Base-by-base conservation (phyloP, 495 filamentous ascomycete genomes). In the Cenococcum geophilum region DNA sequence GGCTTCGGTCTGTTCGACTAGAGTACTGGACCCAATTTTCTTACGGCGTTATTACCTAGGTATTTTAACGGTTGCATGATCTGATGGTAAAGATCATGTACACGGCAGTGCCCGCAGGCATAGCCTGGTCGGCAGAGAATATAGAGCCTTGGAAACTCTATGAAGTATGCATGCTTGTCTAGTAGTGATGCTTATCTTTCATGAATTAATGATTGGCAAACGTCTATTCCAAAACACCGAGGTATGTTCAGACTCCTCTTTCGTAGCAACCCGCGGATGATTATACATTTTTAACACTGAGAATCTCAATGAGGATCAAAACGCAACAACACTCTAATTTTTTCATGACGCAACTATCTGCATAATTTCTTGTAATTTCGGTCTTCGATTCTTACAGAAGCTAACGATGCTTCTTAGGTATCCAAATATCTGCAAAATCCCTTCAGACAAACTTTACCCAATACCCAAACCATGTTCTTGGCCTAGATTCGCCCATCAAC, bases 1-100 rank as follows among this genome's bases (percentile, higher is more conserved):
- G 71, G 71, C 57, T 72, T 76, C 62, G 87, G 83, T 79, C 79
- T 91, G 65, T 90, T 91, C 80, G 75, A 68, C 79, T 83, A 71
- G 68, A 54, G 18, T 53, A 22, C 20, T 52, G 16, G 37, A 12
- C 14, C 9, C 21, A 2, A 40, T 51, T 22, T 5, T 11, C n/a
- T 25, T n/a, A 59, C 10, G 32, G 43, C 37, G 22, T 60, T 35
- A 25, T 64, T 20, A 49, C 18, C 16, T 14, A 50, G 14, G 27
- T 32, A 3, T 32, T 23, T 12, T 52, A 49, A 47, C 21, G n/a
- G 27, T 18, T 16, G 16, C 37, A 37, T 16, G 20, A 27, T 25
- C 18, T n/a, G 16, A 37, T 20, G 23, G 4, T 18, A 4, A 14
- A 45, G 11, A 10, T 4, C 14, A 45, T 16, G 40, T 45, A 10